Evolutionary conservation across 352 stramenopile genomes (phyloP), one percentile per base, ranked within the genome.

Genomic region (Globisporangium lucens): DNA sequence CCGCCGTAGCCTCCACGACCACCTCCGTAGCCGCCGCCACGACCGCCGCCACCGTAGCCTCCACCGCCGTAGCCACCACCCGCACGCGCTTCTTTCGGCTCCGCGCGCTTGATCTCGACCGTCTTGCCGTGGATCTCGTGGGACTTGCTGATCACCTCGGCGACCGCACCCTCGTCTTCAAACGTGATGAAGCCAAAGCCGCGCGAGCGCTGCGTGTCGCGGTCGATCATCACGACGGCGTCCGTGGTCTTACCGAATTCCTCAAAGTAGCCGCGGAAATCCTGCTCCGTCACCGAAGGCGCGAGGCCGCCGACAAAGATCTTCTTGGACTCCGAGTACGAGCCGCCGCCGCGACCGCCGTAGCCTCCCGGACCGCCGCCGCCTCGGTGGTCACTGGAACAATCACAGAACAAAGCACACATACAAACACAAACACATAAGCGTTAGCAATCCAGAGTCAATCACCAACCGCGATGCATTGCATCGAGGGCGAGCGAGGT

Each of bases 151-250:
- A 97, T 86, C 58, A 97, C 90, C 66, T 96, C 89, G 1, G 91
- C 88, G 29, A 97, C 89, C 6, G 87, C 89, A 15, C 88, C 81
- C 76, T 97, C 86, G 61, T 96, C 89, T 64, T 97, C 90, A 69
- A 97, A 98, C 15, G 89, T 98, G 33, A 98, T 79, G 67, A 98
- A 98, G 33, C 93, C 93, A 70, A 98, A 98, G 61, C 93, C 93
- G 12, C 93, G 85, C 27, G 87, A 97, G 59, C 90, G 83, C 68
- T 97, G 82, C 13, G 93, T 98, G 52, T 97, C 87, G 33, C 92
- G 89, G 71, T 98, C 93, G 63, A 97, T 93, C 93, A 98, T 98
- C 58, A 98, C 91, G 33, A 98, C 87, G 0, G 91, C 89, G 65
- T 97, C 90, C 33, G 87, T 95, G 65, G 97, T 95, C 67, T 81